phyloP scores from a whole-genome alignment of 345 rosid species.

The Excoecaria agallocha region DNA sequence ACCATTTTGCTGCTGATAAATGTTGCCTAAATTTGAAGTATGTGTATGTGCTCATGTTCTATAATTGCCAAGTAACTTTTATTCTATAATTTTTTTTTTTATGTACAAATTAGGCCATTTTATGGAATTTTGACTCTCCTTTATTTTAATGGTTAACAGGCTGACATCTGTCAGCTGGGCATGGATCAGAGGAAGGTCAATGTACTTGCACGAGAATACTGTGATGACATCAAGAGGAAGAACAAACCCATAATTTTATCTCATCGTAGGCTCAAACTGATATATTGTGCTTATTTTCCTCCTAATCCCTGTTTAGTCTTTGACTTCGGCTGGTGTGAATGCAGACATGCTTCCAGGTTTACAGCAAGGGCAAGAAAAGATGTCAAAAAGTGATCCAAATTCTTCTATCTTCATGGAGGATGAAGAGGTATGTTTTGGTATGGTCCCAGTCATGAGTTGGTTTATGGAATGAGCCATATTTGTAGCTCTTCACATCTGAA shows the following conservation, averaged over 20 bases:
- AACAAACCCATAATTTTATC: conserved; percentile 59
- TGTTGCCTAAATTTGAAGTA: background rate
- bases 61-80: too few species aligned
- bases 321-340: conserved; percentile 18
- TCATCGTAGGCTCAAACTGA: conserved; percentile 46
- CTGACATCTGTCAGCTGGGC: conserved; percentile 61
- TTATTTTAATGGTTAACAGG: conserved; percentile 41
- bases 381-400: conserved; percentile 85
- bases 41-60: too few species aligned
- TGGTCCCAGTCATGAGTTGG: background rate
- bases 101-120: too few species aligned
- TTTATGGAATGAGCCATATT: too few species aligned
- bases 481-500: too few species aligned
- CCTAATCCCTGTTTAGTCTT: conserved; percentile 2
- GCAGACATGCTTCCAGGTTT: conserved; percentile 95
- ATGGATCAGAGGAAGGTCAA: conserved; percentile 91
- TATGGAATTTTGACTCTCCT: background rate
- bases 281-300: background rate
- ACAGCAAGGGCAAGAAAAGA: conserved; percentile 85
- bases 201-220: conserved; percentile 81
- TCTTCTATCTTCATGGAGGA: conserved; percentile 93
- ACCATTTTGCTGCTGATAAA: background rate
- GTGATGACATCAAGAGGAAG: conserved; percentile 84
- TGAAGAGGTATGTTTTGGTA: conserved; percentile 52
- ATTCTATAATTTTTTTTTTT: too few species aligned